These are phyloP conservation scores for Strobilomyces confusus DNA, from an alignment of 768 basidiomycete species.

Conservation along the genomic window DNA sequence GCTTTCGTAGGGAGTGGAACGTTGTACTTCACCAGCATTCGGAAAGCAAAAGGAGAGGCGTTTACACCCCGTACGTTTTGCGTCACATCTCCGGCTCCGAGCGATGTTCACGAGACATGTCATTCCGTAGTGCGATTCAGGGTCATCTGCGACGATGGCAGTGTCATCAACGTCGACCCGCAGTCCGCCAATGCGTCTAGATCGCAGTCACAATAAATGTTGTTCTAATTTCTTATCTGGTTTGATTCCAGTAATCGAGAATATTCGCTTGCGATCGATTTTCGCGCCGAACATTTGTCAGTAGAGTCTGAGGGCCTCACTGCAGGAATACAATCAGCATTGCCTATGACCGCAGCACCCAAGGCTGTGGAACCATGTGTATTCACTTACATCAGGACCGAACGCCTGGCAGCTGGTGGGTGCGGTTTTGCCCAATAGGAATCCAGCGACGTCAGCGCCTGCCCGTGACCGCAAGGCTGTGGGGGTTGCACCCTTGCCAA, in stretches of 20 bases:
- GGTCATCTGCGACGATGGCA: slow-evolving; percentile 61
- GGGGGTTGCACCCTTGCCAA: too few species aligned
- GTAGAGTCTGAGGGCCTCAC: neutral
- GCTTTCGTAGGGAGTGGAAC: slow-evolving; percentile 57
- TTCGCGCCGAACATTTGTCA: neutral
- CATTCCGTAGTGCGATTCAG: slow-evolving; percentile 54
- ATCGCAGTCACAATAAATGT: neutral
- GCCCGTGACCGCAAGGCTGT: too few species aligned
- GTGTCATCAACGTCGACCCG: slow-evolving; percentile 34
- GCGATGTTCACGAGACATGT: neutral
- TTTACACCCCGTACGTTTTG: slow-evolving; percentile 55
- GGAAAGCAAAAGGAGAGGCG: slow-evolving; percentile 65
- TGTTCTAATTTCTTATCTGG: neutral
- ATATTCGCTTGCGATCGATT: neutral
- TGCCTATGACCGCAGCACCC: neutral
- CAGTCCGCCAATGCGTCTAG: slow-evolving; percentile 1
- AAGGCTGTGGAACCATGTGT: slow-evolving; percentile 1
- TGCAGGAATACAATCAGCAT: too few species aligned
- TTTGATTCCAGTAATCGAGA: neutral
- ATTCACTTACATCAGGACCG: too few species aligned
- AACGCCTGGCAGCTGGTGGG: too few species aligned
- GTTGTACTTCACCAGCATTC: slow-evolving; percentile 79
- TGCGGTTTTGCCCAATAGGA: too few species aligned
- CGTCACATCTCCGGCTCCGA: neutral
- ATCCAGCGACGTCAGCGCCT: too few species aligned